A percentile compares a stretch with the other conserved stretches of the same genome.
Conservation (phyloP, 768 basidiomycete species). For the Pisolithus orientalis region DNA sequence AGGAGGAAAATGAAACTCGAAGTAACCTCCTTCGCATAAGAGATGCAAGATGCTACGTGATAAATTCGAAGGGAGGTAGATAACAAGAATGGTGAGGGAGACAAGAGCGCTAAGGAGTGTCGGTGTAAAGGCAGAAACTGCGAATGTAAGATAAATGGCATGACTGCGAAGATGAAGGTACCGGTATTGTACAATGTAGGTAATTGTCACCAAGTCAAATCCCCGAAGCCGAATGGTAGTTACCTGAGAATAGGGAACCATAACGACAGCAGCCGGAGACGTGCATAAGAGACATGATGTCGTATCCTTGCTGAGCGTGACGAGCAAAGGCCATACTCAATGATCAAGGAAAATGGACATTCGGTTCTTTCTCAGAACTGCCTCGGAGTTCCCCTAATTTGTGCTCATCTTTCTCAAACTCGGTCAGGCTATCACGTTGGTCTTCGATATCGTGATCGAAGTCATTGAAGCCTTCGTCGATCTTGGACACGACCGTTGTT, state of each 20-base stretch:
- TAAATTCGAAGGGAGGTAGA: neutral
- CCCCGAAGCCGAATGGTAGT: no score
- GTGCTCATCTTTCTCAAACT: conserved; percentile 9
- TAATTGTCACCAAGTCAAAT: neutral
- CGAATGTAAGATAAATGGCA: neutral
- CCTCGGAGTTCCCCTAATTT: conserved; percentile 9
- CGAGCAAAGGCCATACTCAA: neutral
- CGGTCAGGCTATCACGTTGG: conserved; percentile 3
- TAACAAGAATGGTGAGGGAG: neutral
- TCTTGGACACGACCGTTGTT: conserved; percentile 26
- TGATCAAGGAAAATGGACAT: neutral
- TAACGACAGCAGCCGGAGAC: no score
- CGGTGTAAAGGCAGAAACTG: neutral
- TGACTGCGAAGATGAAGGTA: neutral
- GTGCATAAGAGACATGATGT: no score
- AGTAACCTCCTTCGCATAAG: neutral
- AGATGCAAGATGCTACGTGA: neutral
- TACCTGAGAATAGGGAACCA: no score
- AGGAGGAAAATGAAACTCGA: neutral
- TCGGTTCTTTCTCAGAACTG: conserved; percentile 13
- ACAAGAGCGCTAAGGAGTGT: neutral
- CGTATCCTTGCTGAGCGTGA: neutral
- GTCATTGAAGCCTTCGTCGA: conserved; percentile 17
- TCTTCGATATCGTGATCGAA: conserved; percentile 16
- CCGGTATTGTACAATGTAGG: neutral